phyloP scores from a whole-genome alignment of 495 filamentous ascomycete species.

The Neurospora terricola region DNA sequence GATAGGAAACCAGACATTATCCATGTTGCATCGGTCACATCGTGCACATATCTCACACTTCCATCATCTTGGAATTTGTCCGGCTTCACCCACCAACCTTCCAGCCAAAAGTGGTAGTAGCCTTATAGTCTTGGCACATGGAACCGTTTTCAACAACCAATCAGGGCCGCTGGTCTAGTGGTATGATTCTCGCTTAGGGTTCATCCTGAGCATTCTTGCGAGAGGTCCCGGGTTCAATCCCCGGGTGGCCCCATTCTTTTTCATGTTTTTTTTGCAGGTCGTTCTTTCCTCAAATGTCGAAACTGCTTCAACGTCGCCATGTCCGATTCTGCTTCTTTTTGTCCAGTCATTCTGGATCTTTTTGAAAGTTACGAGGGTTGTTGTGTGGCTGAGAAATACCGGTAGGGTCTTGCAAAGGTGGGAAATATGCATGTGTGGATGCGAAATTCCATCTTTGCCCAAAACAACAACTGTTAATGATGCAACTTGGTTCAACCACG shows the following conservation, averaged over 20 bases:
- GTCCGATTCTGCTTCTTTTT: not conserved
- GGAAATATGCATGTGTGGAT: not conserved
- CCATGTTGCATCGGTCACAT: too few relatives aligned
- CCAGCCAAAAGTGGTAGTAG: too few relatives aligned
- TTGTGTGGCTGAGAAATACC: not conserved
- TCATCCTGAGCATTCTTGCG: not conserved
- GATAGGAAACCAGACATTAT: too few relatives aligned
- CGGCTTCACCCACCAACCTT: too few relatives aligned
- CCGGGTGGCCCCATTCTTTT: not conserved
- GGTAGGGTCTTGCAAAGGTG: too few relatives aligned
- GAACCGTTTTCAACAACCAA: not conserved
- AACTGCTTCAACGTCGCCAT: not conserved
- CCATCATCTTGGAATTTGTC: too few relatives aligned
- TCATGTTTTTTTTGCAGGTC: not conserved
- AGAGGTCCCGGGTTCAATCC: not conserved
- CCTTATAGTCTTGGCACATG: too few relatives aligned
- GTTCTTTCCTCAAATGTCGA: not conserved
- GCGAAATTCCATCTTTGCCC: not conserved
- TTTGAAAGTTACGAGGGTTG: too few relatives aligned
- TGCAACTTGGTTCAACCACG: not conserved
- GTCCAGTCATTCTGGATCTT: too few relatives aligned
- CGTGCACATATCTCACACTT: too few relatives aligned
- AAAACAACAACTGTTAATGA: not conserved
- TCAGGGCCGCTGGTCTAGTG: not conserved
- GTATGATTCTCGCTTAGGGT: not conserved